These are phyloP conservation scores for Schizothecium vesticola DNA, from an alignment of 495 filamentous ascomycete genomes.

Conservation along the genomic window DNA sequence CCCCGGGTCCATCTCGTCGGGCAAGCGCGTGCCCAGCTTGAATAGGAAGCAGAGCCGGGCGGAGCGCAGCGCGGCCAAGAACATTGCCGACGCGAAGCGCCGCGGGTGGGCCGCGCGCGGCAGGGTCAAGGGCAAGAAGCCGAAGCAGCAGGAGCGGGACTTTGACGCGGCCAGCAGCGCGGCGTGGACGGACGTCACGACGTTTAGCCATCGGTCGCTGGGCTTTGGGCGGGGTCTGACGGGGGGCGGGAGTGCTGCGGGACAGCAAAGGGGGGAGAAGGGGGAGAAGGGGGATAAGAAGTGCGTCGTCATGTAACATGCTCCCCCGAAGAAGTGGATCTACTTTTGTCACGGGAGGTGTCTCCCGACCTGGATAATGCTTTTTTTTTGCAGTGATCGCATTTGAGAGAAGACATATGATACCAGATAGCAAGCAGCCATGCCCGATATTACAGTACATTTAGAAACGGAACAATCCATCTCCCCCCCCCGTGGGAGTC, in stretches of 20 bases:
- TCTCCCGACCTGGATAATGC: background rate
- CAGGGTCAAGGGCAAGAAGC: slow-evolving; percentile 29
- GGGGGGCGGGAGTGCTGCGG: slow-evolving; percentile 2
- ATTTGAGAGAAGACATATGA: slow-evolving; percentile 3
- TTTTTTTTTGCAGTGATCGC: background rate
- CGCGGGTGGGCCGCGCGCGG: slow-evolving; percentile 47
- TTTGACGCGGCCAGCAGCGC: slow-evolving; percentile 34
- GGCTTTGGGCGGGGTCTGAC: slow-evolving; percentile 7
- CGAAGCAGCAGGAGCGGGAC: slow-evolving; percentile 31
- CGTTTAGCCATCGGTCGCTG: slow-evolving; percentile 16
- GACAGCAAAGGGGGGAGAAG: slow-evolving; percentile 16
- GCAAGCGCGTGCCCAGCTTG: slow-evolving; percentile 29
- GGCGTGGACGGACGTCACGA: slow-evolving; percentile 48
- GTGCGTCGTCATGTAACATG: slow-evolving; percentile 49
- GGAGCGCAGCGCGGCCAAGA: slow-evolving; percentile 49
- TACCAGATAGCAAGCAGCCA: slow-evolving; percentile 9
- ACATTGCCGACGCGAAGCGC: slow-evolving; percentile 50
- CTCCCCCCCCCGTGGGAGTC: background rate
- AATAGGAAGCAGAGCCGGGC: slow-evolving; percentile 46
- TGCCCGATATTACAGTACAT: background rate
- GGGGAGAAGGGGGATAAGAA: slow-evolving; percentile 42
- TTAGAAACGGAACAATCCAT: background rate
- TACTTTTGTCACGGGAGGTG: background rate
- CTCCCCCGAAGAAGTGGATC: background rate
- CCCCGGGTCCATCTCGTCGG: slow-evolving; percentile 27